These are phyloP conservation scores for Atalantia buxifolia DNA, from an alignment of 345 rosid species.

Conservation along the genomic window DNA sequence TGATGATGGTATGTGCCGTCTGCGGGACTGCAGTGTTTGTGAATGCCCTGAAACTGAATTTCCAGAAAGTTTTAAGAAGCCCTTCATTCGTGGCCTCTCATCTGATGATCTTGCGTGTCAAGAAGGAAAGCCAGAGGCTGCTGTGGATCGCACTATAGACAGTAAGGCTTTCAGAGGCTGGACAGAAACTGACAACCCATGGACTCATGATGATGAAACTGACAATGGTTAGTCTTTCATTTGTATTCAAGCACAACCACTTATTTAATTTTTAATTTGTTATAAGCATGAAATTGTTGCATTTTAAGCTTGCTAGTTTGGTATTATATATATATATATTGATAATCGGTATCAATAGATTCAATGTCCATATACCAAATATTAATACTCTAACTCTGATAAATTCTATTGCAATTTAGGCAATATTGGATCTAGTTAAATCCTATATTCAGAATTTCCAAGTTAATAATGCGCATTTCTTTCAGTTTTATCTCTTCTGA, in stretches of 20 bases:
- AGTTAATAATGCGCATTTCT: not conserved
- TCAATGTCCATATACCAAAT: no score
- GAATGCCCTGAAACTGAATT: slow-evolving; percentile 95
- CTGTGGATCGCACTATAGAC: slow-evolving; percentile 85
- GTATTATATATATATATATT: not conserved
- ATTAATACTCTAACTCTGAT: no score
- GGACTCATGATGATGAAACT: slow-evolving; percentile 70
- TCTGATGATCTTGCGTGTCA: slow-evolving; percentile 70
- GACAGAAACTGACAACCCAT: slow-evolving; percentile 88
- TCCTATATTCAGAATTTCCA: no score
- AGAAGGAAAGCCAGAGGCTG: slow-evolving; percentile 92
- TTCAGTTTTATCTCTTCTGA: not conserved
- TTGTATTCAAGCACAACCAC: slow-evolving; percentile 7
- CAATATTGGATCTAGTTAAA: no score
- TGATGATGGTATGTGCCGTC: slow-evolving; percentile 94
- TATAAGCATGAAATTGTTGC: not conserved
- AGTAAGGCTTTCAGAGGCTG: slow-evolving; percentile 77
- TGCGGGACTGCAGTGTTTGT: slow-evolving; percentile 94
- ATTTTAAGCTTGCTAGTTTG: not conserved
- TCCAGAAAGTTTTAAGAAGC: slow-evolving; percentile 71
- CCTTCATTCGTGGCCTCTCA: slow-evolving; percentile 44
- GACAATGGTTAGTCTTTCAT: slow-evolving; percentile 57
- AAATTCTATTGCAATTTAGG: no score
- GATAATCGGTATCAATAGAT: not conserved
- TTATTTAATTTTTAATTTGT: not conserved